Percentiles rank a stretch among this genome's conserved stretches.
phyloP scores from a whole-genome alignment of 2,329 filamentous ascomycete genomes.

The Gyromitra esculenta region DNA sequence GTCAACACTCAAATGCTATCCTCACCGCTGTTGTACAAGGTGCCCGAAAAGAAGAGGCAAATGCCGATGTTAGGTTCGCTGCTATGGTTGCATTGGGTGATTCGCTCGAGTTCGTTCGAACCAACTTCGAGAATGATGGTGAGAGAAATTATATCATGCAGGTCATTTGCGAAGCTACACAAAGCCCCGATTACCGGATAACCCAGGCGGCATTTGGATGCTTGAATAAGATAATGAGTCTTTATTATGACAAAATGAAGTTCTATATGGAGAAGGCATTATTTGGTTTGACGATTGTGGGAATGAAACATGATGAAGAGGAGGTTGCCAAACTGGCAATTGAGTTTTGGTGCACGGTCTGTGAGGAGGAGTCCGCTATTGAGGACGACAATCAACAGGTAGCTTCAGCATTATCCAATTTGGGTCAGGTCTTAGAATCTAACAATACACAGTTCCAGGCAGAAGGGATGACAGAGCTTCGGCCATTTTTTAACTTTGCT shows the following conservation, averaged over 20 bases:
- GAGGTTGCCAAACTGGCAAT: conserved; percentile 98
- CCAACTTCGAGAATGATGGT: conserved; percentile 98
- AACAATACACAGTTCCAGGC: conserved; percentile 44
- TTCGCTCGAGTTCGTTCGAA: conserved; percentile 95
- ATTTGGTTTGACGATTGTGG: conserved; percentile 95
- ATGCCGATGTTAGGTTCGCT: conserved; percentile 86
- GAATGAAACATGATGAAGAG: conserved; percentile 98
- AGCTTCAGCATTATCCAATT: conserved; percentile 58
- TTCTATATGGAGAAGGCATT: conserved; percentile 99
- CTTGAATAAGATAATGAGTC: conserved; percentile 96
- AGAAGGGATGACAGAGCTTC: conserved; percentile 68
- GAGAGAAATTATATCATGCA: conserved; percentile 99
- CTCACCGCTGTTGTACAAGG: conserved; percentile 97
- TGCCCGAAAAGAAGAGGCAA: conserved; percentile 93
- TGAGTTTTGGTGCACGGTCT: conserved; percentile 99
- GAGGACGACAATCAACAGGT: conserved; percentile 94
- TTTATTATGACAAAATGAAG: conserved; percentile 99
- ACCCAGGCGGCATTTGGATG: conserved; percentile 97
- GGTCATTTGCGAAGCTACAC: conserved; percentile 98
- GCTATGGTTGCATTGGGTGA: conserved; percentile 95
- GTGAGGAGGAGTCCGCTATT: conserved; percentile 97
- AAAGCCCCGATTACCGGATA: conserved; percentile 88
- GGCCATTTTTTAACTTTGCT: conserved; percentile 95
- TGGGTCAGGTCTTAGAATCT: conserved; percentile 56
- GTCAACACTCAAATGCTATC: conserved; percentile 94